Evolutionary conservation across 2,329 filamentous ascomycete genomes (phyloP).

Genomic region (Penicillium sp.): DNA sequence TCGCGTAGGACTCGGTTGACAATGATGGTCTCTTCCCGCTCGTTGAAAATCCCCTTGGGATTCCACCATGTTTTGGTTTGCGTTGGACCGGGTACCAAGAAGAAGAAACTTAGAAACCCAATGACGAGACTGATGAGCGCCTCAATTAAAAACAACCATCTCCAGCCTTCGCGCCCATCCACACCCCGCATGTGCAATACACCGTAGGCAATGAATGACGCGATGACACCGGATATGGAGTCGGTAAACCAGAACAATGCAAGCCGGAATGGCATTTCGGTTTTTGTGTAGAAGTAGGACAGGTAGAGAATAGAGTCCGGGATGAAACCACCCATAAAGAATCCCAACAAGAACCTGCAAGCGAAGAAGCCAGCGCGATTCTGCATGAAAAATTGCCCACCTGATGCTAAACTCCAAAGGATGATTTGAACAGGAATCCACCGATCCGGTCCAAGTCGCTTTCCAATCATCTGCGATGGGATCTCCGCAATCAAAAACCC

Average conservation of each 20-base stretch:
- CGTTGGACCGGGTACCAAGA: slow-evolving; percentile 40
- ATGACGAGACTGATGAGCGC: slow-evolving; percentile 46
- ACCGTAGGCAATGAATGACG: slow-evolving; percentile 37
- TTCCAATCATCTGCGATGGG: slow-evolving; percentile 33
- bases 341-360: slow-evolving; percentile 47
- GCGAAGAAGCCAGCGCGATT: slow-evolving; percentile 42
- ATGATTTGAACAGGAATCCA: slow-evolving; percentile 35
- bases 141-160: slow-evolving; percentile 47
- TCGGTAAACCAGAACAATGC: slow-evolving; percentile 41
- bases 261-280: slow-evolving; percentile 37
- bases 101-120: slow-evolving; percentile 44
- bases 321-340: slow-evolving; percentile 51
- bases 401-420: slow-evolving; percentile 26
- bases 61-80: slow-evolving; percentile 58
- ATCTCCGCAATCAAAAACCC: slow-evolving; percentile 33
- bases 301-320: slow-evolving; percentile 42
- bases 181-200: slow-evolving; percentile 44
- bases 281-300: slow-evolving; percentile 42
- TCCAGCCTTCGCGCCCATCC: slow-evolving; percentile 45
- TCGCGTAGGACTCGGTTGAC: slow-evolving; percentile 59
- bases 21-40: slow-evolving; percentile 62
- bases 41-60: slow-evolving; percentile 63
- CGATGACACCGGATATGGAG: slow-evolving; percentile 33
- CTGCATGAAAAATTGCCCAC: slow-evolving; percentile 28
- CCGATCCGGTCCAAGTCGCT: slow-evolving; percentile 27